Conservation (phyloP, 1,284 basidiomycete species). For the Leccinum pachyderme region DNA sequence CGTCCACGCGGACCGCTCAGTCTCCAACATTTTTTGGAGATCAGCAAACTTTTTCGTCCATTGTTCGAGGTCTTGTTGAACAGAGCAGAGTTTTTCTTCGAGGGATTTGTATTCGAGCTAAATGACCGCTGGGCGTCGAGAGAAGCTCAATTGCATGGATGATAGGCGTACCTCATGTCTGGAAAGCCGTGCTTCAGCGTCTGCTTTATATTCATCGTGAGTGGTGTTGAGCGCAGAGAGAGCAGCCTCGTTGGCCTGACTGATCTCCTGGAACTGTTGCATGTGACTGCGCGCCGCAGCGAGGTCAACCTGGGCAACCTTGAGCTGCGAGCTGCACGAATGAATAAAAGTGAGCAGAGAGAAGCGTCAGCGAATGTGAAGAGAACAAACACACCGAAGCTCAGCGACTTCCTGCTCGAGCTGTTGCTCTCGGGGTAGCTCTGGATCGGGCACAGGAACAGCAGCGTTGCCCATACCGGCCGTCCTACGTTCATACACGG, state of each 20-base stretch:
- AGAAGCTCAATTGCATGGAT: background rate
- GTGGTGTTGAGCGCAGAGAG: conserved; percentile 67
- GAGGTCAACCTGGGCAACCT: conserved; percentile 74
- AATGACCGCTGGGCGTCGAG: background rate
- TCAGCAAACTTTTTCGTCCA: conserved; percentile 53
- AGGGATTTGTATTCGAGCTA: conserved; percentile 69
- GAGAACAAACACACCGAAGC: conserved; percentile 54
- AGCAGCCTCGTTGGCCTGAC: conserved; percentile 77
- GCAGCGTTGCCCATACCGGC: conserved; percentile 26
- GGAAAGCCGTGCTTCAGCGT: conserved; percentile 63
- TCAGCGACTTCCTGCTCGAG: conserved; percentile 85
- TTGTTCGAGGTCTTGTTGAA: conserved; percentile 57
- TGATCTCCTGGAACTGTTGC: conserved; percentile 83
- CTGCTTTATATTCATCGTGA: conserved; percentile 75
- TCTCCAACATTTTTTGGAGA: conserved; percentile 62
- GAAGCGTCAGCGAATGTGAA: background rate
- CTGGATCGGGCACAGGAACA: conserved; percentile 39
- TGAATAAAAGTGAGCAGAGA: conserved; percentile 6
- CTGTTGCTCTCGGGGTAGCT: conserved; percentile 69
- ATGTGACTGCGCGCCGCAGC: conserved; percentile 68
- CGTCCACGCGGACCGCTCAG: conserved; percentile 65
- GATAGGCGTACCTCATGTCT: conserved; percentile 57
- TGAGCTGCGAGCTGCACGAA: conserved; percentile 61
- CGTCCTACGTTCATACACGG: conserved; percentile 79
- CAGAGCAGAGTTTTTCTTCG: conserved; percentile 56